Conservation (phyloP, 2,329 filamentous ascomycete species). For the Didymella sp. region DNA sequence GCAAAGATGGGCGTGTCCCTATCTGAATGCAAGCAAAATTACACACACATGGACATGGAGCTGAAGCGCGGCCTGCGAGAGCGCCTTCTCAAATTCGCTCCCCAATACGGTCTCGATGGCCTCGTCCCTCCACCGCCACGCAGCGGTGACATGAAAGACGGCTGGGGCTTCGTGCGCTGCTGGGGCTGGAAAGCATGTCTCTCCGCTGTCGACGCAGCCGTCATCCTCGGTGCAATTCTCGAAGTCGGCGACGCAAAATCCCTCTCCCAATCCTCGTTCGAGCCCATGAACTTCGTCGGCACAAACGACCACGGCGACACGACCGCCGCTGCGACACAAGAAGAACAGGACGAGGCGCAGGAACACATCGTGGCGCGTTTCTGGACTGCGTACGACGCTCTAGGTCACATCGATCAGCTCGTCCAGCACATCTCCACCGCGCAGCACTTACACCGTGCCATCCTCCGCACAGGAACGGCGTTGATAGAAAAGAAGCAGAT, state of each 20-base stretch:
- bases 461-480: conserved; percentile 89
- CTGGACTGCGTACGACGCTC: conserved; percentile 66
- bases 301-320: conserved; percentile 37
- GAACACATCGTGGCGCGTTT: conserved; percentile 61
- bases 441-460: conserved; percentile 88
- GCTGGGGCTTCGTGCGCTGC: conserved; percentile 95
- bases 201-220: conserved; percentile 91
- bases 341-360: conserved; percentile 46
- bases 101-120: conserved; percentile 91
- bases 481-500: conserved; percentile 94
- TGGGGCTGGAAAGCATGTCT: conserved; percentile 98
- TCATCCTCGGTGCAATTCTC: conserved; percentile 87
- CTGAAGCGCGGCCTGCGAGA: conserved; percentile 86
- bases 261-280: conserved; percentile 41
- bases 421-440: conserved; percentile 80
- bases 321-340: conserved; percentile 27
- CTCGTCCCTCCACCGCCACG: conserved; percentile 75
- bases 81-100: conserved; percentile 88
- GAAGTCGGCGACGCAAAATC: conserved; percentile 76
- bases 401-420: conserved; percentile 68
- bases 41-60: conserved; percentile 98
- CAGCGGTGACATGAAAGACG: conserved; percentile 78
- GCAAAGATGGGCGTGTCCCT: conserved; percentile 98
- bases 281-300: conserved; percentile 40
- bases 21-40: conserved; percentile 91